Conservation (phyloP, 495 filamentous ascomycete species). For the Cercophora samala region DNA sequence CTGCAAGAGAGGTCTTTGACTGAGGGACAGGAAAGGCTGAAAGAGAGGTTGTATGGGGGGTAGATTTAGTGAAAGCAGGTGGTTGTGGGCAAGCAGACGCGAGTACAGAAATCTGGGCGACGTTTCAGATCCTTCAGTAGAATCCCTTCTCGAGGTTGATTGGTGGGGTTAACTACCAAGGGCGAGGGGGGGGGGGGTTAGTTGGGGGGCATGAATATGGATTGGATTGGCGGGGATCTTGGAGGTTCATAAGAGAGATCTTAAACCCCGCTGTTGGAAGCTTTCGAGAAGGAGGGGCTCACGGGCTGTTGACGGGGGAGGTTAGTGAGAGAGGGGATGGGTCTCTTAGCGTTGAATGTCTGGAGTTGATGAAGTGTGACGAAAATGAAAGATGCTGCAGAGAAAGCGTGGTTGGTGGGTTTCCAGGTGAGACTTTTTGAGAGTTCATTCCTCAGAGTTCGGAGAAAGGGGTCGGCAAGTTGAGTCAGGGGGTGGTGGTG, state of each 20-base stretch:
- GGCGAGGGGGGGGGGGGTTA: neutral
- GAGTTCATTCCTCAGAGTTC: neutral
- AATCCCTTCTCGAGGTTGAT: constrained; percentile 11
- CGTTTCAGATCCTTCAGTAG: constrained; percentile 25
- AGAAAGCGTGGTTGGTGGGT: neutral
- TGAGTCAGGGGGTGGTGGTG: neutral
- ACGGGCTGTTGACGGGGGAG: no score
- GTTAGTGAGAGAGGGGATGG: neutral
- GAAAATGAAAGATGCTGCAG: neutral
- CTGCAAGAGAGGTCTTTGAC: neutral
- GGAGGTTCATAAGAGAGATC: neutral
- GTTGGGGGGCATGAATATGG: neutral
- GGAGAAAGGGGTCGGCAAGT: neutral
- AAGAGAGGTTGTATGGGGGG: no score
- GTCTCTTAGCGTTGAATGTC: constrained; percentile 1
- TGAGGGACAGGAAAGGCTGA: no score
- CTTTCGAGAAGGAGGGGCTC: neutral
- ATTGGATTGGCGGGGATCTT: neutral
- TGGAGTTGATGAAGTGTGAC: neutral
- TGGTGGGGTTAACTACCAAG: neutral
- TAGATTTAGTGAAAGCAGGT: neutral
- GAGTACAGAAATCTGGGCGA: constrained; percentile 17
- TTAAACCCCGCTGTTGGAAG: neutral
- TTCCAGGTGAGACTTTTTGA: neutral
- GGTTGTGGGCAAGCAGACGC: neutral